These are phyloP conservation scores for Cryptococcus hybrid DNA, from an alignment of 1,284 basidiomycete species.

Conservation along the genomic window DNA sequence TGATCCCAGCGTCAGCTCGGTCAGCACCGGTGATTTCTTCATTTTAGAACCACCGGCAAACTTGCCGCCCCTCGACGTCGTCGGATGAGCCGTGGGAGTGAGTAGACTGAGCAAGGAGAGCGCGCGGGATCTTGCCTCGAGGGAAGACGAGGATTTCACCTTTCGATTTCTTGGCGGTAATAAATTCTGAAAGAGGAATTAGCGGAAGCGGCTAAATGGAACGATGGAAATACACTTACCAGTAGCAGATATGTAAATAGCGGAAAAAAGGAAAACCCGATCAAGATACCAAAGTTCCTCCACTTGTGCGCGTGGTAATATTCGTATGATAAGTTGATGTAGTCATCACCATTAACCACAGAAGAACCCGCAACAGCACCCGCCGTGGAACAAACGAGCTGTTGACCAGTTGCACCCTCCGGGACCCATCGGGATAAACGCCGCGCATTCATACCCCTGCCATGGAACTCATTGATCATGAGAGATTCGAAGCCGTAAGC, in stretches of 20 bases:
- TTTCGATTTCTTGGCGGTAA: conserved; percentile 52
- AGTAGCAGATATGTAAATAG: conserved; percentile 56
- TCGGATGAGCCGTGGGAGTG: conserved; percentile 13
- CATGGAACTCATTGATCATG: conserved; percentile 55
- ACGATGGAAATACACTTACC: conserved; percentile 11
- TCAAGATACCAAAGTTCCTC: conserved; percentile 61
- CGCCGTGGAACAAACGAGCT: conserved; percentile 44
- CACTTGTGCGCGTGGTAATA: conserved; percentile 65
- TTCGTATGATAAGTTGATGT: conserved; percentile 59
- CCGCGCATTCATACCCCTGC: conserved; percentile 43
- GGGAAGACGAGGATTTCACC: conserved; percentile 55
- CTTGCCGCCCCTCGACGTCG: conserved; percentile 7
- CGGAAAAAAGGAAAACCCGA: conserved; percentile 52
- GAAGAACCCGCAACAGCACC: conserved; percentile 45
- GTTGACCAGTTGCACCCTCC: conserved; percentile 32
- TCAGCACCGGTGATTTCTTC: conserved; percentile 6
- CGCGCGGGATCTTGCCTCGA: conserved; percentile 49
- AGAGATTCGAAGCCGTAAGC: conserved; percentile 50
- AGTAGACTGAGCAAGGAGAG: conserved; percentile 26
- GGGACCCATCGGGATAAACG: conserved; percentile 47
- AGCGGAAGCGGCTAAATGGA: background rate
- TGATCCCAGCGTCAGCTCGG: conserved; percentile 26
- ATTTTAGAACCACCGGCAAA: background rate
- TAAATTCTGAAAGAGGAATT: conserved; percentile 41
- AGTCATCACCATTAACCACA: conserved; percentile 54